Evolutionary conservation across 495 filamentous ascomycete species (phyloP), one percentile per base, ranked within the genome.

Genomic region (Annulohypoxylon nitens): DNA sequence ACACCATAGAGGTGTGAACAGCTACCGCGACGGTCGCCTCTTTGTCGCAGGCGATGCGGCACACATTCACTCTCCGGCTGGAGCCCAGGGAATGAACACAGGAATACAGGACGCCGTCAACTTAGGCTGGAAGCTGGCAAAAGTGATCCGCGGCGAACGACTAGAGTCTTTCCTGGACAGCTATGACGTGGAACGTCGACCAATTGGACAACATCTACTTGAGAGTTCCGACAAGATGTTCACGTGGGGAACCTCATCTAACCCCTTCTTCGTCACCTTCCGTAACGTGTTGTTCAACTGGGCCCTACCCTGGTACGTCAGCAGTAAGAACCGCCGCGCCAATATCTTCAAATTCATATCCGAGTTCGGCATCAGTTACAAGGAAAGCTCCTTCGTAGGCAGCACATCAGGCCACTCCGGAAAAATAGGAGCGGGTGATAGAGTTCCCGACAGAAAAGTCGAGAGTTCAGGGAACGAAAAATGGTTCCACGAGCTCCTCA

Each of bases 21-120:
- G 63, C 33, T 83, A 83, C 60, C 80, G 81, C 1, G 77, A 79
- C 34, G 67, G 76, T 4, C 81, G 83, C 1, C 76, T 89, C 1
- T 82, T 89, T 34, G 78, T 89, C 0, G 86, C 86, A 30, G 87
- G 87, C 4, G 87, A 89, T 72, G 85, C 88, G 4, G 87, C 86
- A 1, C 88, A 90, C 64, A 87, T 86, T 43, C 86, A 88, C 72
- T 85, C 82, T 20, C 86, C 88, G 0, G 82, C 82, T 0, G 88
- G 86, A 0, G 88, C 84, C 0, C 87, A 88, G 61, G 88, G 88
- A 3, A 86, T 90, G 83, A 91, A 91, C 71, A 86, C 84, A 0
- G 88, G 89, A 2, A 86, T 90, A 30, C 82, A 85, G 41, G 88
- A 90, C 53, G 77, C 87, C 0, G 76, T 88, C 54, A 89, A 90